Conservation (phyloP, 257 asterid genomes). For the Nicotiana paniculata region DNA sequence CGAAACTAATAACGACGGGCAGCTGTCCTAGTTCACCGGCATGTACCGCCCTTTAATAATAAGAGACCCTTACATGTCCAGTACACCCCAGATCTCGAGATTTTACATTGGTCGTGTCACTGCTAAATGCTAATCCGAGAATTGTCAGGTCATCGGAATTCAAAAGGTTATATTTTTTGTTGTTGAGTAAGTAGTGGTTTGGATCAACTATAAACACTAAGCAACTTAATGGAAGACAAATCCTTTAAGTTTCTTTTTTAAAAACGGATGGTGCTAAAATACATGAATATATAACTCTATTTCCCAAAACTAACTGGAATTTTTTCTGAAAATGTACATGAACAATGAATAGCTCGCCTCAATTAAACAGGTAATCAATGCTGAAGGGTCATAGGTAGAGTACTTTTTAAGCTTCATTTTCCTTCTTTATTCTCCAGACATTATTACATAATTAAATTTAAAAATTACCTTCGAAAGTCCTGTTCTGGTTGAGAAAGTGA, state of each 20-base stretch:
- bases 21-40: too few relatives aligned
- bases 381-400: not conserved
- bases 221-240: not conserved
- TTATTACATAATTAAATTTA: too few relatives aligned
- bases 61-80: too few relatives aligned
- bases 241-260: not conserved
- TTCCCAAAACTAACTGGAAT: not conserved
- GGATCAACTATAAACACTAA: not conserved
- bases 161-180: too few relatives aligned
- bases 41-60: too few relatives aligned
- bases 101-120: too few relatives aligned
- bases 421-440: not conserved
- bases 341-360: not conserved
- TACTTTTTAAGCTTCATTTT: not conserved
- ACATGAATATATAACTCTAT: not conserved
- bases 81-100: too few relatives aligned
- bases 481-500: too few relatives aligned
- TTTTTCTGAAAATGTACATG: not conserved
- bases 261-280: not conserved
- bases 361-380: not conserved
- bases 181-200: not conserved
- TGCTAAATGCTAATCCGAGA: too few relatives aligned
- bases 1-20: too few relatives aligned
- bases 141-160: too few relatives aligned
- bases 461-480: too few relatives aligned